Conservation (phyloP, 768 basidiomycete genomes). For the Trametes gibbosa region DNA sequence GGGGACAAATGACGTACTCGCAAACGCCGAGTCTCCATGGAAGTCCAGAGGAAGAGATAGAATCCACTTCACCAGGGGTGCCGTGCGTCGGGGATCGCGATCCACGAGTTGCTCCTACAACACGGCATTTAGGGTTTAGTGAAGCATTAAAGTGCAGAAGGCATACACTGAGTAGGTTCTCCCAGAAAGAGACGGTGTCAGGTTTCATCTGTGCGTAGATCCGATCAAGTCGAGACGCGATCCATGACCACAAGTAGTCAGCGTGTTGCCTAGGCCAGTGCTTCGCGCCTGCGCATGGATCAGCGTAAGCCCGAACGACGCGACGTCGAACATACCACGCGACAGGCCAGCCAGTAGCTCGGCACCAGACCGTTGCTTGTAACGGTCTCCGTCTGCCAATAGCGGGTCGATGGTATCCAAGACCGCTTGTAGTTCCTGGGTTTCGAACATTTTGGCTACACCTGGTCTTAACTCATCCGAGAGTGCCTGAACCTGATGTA, state of each 20-base stretch:
- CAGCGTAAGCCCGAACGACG: constrained; percentile 7
- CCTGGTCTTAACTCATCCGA: neutral
- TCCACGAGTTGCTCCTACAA: constrained; percentile 45
- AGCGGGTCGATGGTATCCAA: constrained; percentile 58
- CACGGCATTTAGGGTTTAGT: neutral
- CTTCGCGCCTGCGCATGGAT: constrained; percentile 58
- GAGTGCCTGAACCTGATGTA: neutral
- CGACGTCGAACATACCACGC: constrained; percentile 50
- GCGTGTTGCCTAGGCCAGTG: constrained; percentile 67
- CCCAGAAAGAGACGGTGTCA: constrained; percentile 80
- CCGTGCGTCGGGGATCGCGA: constrained; percentile 77
- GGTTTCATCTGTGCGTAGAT: constrained; percentile 79
- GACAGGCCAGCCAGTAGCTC: constrained; percentile 72
- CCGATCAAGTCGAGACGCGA: constrained; percentile 52
- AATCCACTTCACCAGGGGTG: constrained; percentile 75
- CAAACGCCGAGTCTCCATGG: constrained; percentile 81
- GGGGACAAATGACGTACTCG: constrained; percentile 48
- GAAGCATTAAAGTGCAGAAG: neutral
- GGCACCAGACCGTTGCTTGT: constrained; percentile 81
- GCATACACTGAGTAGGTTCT: constrained; percentile 56
- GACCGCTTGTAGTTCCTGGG: constrained; percentile 48
- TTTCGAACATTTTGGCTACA: constrained; percentile 67
- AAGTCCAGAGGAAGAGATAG: constrained; percentile 77
- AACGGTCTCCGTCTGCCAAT: constrained; percentile 67
- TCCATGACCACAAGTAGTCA: constrained; percentile 71